Conservation (phyloP, 2,329 filamentous ascomycete genomes). For the Sclerotinia trifoliorum region DNA sequence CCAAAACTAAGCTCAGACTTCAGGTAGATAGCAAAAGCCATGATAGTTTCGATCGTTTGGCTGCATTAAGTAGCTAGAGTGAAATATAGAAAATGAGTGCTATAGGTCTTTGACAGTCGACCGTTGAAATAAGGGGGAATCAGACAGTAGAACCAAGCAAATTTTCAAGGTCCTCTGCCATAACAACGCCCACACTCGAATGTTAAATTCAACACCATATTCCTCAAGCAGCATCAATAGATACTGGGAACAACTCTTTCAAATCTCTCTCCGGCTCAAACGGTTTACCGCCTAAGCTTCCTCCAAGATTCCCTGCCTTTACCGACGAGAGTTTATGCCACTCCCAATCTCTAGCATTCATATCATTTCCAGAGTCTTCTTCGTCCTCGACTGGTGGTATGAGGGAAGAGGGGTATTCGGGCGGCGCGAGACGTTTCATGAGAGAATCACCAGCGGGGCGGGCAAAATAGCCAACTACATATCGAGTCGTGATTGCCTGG, state of each 20-base stretch:
- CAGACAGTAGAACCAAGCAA: neutral
- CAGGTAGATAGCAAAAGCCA: too few species aligned
- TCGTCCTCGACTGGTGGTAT: constrained; percentile 13
- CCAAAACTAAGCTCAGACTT: too few species aligned
- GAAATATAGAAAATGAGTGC: too few species aligned
- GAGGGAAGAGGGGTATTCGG: constrained; percentile 6
- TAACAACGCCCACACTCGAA: too few species aligned
- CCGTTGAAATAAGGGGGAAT: neutral
- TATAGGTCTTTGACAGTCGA: too few species aligned
- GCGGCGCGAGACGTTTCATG: constrained; percentile 26
- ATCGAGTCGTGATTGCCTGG: constrained; percentile 39
- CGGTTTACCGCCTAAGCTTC: constrained; percentile 1
- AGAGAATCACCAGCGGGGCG: constrained; percentile 46
- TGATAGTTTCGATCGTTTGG: too few species aligned
- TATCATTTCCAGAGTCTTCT: constrained; percentile 12
- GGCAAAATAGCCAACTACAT: constrained; percentile 53
- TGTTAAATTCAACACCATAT: neutral
- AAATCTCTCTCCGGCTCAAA: constrained; percentile 4
- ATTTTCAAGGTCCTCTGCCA: too few species aligned
- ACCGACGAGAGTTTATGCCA: constrained; percentile 18
- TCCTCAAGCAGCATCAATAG: neutral
- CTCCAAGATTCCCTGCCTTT: constrained; percentile 3
- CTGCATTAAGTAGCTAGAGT: too few species aligned
- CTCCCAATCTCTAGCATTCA: constrained; percentile 25
- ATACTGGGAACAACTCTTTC: neutral